phyloP scores from a whole-genome alignment of 306 rosid species.

The Chamaecrista fasciculata region DNA sequence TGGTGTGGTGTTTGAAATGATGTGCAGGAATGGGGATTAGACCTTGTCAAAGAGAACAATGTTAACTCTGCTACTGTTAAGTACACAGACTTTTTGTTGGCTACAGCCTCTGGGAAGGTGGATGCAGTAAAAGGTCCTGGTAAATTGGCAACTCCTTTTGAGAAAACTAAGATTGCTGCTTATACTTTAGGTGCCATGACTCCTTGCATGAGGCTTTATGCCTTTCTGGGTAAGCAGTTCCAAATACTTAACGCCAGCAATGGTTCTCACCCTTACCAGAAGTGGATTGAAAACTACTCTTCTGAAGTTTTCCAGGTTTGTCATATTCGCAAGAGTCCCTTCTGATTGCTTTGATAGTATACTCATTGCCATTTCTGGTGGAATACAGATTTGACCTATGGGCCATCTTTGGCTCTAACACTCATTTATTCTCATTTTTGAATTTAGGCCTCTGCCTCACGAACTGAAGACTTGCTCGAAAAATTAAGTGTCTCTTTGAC shows the following conservation, averaged over 20 bases:
- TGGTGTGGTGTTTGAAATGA: slow-evolving; percentile 20
- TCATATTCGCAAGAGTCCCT: slow-evolving; percentile 37
- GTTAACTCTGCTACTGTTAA: slow-evolving; percentile 74
- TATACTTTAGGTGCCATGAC: slow-evolving; percentile 93
- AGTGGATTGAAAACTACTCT: slow-evolving; percentile 85
- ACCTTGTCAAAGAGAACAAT: slow-evolving; percentile 48
- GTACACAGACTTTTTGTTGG: slow-evolving; percentile 87
- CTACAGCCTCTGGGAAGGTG: slow-evolving; percentile 94
- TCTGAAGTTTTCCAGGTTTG: slow-evolving; percentile 85
- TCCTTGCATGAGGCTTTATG: slow-evolving; percentile 97
- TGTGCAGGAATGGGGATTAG: slow-evolving; percentile 83
- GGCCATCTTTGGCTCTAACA: slow-evolving; percentile 35
- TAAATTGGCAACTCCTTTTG: slow-evolving; percentile 98
- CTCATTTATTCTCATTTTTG: slow-evolving; percentile 55
- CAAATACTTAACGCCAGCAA: slow-evolving; percentile 41
- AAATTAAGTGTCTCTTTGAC: slow-evolving; percentile 93
- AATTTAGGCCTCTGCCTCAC: slow-evolving; percentile 80
- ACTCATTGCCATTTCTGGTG: slow-evolving; percentile 27
- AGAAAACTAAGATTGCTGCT: slow-evolving; percentile 95
- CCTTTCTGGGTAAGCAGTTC: slow-evolving; percentile 78
- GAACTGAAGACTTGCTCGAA: slow-evolving; percentile 94
- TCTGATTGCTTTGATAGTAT: slow-evolving; percentile 32
- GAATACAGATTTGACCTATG: slow-evolving; percentile 38
- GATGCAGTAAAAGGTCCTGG: slow-evolving; percentile 87
- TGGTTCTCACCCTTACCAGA: slow-evolving; percentile 68